Evolutionary conservation across 192 early-diverging fungal species (phyloP).

Genomic region (Radiomyces spectabilis): DNA sequence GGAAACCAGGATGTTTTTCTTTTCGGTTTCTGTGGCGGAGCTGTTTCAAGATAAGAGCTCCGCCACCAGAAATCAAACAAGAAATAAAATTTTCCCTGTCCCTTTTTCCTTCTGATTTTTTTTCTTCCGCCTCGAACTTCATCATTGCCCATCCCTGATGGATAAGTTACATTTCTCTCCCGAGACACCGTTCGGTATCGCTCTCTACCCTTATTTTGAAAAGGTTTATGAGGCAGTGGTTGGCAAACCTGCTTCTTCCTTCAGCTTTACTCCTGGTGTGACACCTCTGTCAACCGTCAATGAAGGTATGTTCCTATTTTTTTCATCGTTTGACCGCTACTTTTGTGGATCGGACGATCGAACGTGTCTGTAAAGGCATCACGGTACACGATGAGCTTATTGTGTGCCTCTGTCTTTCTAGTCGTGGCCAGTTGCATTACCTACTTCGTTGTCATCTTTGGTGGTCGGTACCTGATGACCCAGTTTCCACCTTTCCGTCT

Average conservation of each 20-base stretch:
- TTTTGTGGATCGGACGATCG: too few species aligned
- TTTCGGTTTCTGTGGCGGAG: too few species aligned
- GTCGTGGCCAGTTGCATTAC: constrained; percentile 44
- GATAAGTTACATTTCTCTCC: constrained; percentile 29
- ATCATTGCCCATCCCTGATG: too few species aligned
- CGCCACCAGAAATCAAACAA: too few species aligned
- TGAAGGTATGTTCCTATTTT: constrained; percentile 16
- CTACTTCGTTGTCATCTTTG: constrained; percentile 77
- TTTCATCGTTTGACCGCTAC: too few species aligned
- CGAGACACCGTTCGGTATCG: constrained; percentile 51
- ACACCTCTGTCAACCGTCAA: constrained; percentile 43
- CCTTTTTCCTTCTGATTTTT: too few species aligned
- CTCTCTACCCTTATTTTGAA: constrained; percentile 42
- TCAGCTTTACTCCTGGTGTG: constrained; percentile 37
- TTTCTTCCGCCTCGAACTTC: too few species aligned
- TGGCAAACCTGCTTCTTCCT: constrained; percentile 34
- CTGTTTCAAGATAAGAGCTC: too few species aligned
- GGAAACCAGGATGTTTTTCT: too few species aligned
- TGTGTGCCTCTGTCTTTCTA: constrained; percentile 4
- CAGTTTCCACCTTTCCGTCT: constrained; percentile 61
- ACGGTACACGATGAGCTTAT: too few species aligned
- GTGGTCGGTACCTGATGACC: constrained; percentile 65
- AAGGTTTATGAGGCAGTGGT: constrained; percentile 34
- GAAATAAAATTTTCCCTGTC: too few species aligned
- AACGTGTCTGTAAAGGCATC: too few species aligned